Percentiles rank a stretch among this genome's conserved stretches.
phyloP scores from a whole-genome alignment of 371 early-diverging fungal genomes.

The Blakeslea trispora region DNA sequence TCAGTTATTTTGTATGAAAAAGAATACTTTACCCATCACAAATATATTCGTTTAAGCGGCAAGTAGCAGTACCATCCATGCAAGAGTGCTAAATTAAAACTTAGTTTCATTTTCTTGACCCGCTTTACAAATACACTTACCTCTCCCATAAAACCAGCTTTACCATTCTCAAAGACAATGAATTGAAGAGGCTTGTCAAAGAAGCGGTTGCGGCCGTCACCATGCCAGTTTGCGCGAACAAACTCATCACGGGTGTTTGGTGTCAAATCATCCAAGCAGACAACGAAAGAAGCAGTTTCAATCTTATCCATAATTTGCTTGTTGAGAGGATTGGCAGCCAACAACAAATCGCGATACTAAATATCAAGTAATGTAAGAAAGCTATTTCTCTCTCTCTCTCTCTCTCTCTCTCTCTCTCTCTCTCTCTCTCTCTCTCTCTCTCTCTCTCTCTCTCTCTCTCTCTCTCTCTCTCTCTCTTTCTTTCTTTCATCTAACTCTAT shows the following conservation, averaged over 20 bases:
- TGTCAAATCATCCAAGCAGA: constrained; percentile 84
- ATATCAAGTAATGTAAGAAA: neutral
- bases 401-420: neutral
- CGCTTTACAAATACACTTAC: constrained; percentile 24
- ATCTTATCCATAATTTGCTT: constrained; percentile 73
- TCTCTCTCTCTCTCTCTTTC: neutral
- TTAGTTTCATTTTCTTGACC: neutral
- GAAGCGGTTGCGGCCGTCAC: constrained; percentile 92
- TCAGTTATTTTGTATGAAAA: neutral
- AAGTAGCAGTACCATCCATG: constrained; percentile 95
- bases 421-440: neutral
- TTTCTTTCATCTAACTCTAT: too few relatives aligned
- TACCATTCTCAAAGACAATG: constrained; percentile 94
- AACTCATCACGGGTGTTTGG: constrained; percentile 87
- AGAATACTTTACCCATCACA: constrained; percentile 42
- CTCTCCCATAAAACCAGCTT: constrained; percentile 94
- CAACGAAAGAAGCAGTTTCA: constrained; percentile 80
- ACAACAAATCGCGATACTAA: constrained; percentile 61
- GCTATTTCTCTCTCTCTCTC: neutral
- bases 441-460: neutral
- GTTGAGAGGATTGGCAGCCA: constrained; percentile 71
- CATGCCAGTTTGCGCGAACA: constrained; percentile 86
- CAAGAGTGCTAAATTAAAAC: constrained; percentile 71
- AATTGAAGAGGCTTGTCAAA: constrained; percentile 94
- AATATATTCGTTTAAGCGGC: constrained; percentile 74